phyloP scores from a whole-genome alignment of 2,329 filamentous ascomycete genomes.

The Aspergillus aculeatinus region DNA sequence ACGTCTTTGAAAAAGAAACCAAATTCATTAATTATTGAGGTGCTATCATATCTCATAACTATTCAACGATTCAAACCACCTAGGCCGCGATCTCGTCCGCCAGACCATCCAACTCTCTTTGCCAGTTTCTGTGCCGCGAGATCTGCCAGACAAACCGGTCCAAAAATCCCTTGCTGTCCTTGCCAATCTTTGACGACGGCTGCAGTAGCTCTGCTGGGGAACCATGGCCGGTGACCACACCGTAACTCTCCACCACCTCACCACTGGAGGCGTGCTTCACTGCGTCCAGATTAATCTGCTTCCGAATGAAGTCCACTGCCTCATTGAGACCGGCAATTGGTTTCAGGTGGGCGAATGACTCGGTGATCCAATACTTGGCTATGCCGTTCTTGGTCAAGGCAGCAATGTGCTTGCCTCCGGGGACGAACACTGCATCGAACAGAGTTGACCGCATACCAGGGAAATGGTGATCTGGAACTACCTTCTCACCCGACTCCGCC shows the following conservation, averaged over 20 bases:
- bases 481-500: constrained; percentile 58
- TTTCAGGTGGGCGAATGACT: constrained; percentile 81
- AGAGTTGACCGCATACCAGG: constrained; percentile 74
- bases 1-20: neutral
- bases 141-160: constrained; percentile 69
- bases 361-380: constrained; percentile 72
- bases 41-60: constrained; percentile 3
- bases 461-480: constrained; percentile 73
- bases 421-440: constrained; percentile 77
- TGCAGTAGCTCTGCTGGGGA: constrained; percentile 23
- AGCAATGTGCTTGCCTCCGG: constrained; percentile 64
- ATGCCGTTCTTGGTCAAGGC: constrained; percentile 69
- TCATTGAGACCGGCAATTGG: constrained; percentile 68
- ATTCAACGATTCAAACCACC: neutral
- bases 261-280: constrained; percentile 26
- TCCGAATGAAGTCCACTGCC: constrained; percentile 32
- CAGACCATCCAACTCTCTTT: constrained; percentile 72
- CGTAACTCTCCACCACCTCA: constrained; percentile 31
- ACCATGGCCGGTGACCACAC: constrained; percentile 34
- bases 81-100: constrained; percentile 64
- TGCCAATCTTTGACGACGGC: constrained; percentile 57
- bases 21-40: neutral
- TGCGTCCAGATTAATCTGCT: constrained; percentile 29
- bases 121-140: constrained; percentile 70
- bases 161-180: constrained; percentile 66